A percentile compares a stretch with the other conserved stretches of the same genome.
Conservation (phyloP, 2,329 filamentous ascomycete genomes). For the Paecilomyces sp. region DNA sequence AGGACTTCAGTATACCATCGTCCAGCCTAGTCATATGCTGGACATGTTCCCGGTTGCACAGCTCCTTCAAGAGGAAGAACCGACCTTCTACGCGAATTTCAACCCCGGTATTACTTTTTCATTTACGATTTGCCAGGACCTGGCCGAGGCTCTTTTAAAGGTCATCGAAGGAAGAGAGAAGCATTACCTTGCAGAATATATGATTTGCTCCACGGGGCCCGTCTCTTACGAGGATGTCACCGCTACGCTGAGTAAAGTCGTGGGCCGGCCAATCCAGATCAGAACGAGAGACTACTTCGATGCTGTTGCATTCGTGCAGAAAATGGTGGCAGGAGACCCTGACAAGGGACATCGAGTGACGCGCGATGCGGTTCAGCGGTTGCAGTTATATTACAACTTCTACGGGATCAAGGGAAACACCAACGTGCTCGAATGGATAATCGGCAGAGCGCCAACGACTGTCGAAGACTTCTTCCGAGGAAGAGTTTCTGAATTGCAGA, state of each 20-base stretch:
- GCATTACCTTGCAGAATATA: constrained; percentile 13
- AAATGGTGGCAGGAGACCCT: neutral
- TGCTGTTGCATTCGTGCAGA: constrained; percentile 4
- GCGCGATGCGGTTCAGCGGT: constrained; percentile 11
- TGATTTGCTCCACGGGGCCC: constrained; percentile 9
- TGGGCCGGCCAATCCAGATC: constrained; percentile 3
- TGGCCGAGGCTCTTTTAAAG: constrained; percentile 10
- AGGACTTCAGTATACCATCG: constrained; percentile 25
- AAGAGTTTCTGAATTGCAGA: neutral
- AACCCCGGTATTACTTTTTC: neutral
- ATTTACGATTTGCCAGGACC: constrained; percentile 8
- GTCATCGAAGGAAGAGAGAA: constrained; percentile 9
- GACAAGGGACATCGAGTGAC: neutral
- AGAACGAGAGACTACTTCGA: constrained; percentile 6
- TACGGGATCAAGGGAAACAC: constrained; percentile 15
- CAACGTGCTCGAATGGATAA: constrained; percentile 16
- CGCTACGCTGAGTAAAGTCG: constrained; percentile 3
- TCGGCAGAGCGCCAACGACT: constrained; percentile 13
- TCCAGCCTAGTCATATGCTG: constrained; percentile 30
- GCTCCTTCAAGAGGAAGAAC: neutral
- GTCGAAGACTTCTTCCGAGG: neutral
- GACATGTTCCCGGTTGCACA: constrained; percentile 10
- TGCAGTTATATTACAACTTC: constrained; percentile 16
- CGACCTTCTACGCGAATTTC: neutral
- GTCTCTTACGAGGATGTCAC: constrained; percentile 4